Conservation (phyloP, 1,284 basidiomycete genomes). For the Gymnopus androsaceus region DNA sequence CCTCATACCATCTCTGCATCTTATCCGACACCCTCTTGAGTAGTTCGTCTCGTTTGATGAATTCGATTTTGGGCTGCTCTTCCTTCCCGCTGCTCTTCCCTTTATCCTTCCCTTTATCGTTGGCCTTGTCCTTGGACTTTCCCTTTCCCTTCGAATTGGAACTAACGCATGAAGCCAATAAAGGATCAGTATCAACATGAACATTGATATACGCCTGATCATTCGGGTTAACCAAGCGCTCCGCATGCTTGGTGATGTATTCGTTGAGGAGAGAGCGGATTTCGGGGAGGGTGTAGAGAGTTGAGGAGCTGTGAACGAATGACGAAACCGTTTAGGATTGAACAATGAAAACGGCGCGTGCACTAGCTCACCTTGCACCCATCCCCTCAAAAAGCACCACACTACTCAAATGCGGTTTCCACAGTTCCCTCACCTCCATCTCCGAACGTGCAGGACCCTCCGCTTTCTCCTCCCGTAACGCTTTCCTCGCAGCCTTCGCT, state of each 20-base stretch:
- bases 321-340: slow-evolving; percentile 1
- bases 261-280: slow-evolving; percentile 58
- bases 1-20: slow-evolving; percentile 77
- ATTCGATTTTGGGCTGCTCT: slow-evolving; percentile 43
- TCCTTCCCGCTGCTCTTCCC: slow-evolving; percentile 10
- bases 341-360: background rate
- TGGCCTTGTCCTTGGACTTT: no score
- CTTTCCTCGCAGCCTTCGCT: slow-evolving; percentile 54
- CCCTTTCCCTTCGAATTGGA: no score
- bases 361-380: slow-evolving; percentile 51
- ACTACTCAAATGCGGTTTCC: slow-evolving; percentile 67
- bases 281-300: slow-evolving; percentile 56
- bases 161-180: slow-evolving; percentile 51
- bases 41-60: slow-evolving; percentile 73
- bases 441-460: slow-evolving; percentile 46
- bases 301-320: slow-evolving; percentile 45
- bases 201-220: slow-evolving; percentile 75
- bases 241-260: slow-evolving; percentile 63
- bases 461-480: slow-evolving; percentile 47
- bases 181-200: no score
- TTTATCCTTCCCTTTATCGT: no score
- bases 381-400: slow-evolving; percentile 64
- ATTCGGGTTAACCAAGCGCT: slow-evolving; percentile 65
- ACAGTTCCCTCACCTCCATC: slow-evolving; percentile 65
- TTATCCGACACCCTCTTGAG: slow-evolving; percentile 52